Evolutionary conservation across 139 green algal species (phyloP), one percentile per base, ranked within the genome.

Genomic region (Diplosphaera chodatii): DNA sequence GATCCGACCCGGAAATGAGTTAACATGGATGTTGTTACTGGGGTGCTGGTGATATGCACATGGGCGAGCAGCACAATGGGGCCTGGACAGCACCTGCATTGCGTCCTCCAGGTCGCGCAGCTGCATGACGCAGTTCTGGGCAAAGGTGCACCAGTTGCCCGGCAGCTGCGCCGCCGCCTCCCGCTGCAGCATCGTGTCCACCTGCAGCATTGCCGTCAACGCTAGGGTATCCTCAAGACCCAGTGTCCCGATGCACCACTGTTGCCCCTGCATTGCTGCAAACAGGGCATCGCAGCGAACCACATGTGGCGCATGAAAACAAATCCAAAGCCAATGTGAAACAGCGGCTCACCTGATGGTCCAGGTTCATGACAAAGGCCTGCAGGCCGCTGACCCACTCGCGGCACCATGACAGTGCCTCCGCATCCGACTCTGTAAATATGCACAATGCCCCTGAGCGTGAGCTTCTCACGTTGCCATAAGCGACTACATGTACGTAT

Each of bases 101-200:
- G 55, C 55, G 16, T 73, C 68, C 68, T 73, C 68, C 10, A 71
- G 23, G 33, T 71, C 66, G 15, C 37, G 66, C 34, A 71, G 34
- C 66, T 63, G 66, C 34, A 71, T 32, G 66, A 40, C 34, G 34
- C 28, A 59, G 66, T 71, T 71, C 66, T 63, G 66, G 5, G 66
- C 66, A 16, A 71, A 34, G 34, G 68, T 59, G 48, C 48, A 59
- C 48, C 48, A 59, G 48, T 59, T 59, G 48, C 48, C 48, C 48
- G 48, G 48, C 48, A 59, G 48, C 48, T 59, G 48, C 16, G 48
- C 48, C 48, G 48, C 48, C 48, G 48, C 48, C 48, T 59, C 48
- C 48, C 48, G 48, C 48, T 59, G 48, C 48, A 59, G 48, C 48
- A 59, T 59, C 16, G 48, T 59, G 18, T 59, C 48, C 16, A 59